Base-by-base conservation (phyloP, 352 stramenopile species). In the Globisporangium ultimum region DNA sequence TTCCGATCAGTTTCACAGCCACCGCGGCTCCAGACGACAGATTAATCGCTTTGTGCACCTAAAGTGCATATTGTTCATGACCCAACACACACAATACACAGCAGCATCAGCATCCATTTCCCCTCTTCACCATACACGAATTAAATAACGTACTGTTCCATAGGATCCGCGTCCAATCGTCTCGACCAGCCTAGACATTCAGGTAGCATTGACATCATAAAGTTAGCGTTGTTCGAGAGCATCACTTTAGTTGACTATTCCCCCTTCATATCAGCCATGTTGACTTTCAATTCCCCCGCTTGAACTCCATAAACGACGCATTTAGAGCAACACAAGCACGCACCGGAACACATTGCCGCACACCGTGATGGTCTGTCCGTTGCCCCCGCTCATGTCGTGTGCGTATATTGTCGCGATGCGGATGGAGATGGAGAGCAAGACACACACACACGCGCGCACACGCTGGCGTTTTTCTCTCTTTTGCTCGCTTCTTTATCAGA, bases 41-140 rank as follows among this genome's bases (percentile, higher is more conserved):
- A 56, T 93, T 91, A 40, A 91, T 87, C n/a, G 78, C 83, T 51
- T 93, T 93, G 68, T 93, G 83, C 40, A 92, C 80, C 80, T 90
- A 55, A 20, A 41, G 53, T 42, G 17, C 21, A 43, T 6, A 70
- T 59, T 2, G 13, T 21, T 42, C 28, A 2, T 22, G 24, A 20
- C 17, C 24, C 20, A 45, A 17, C 38, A 43, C n/a, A 43, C 38
- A 43, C 38, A 43, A 32, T 32, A 32, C 2, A 32, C 24, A 36
- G 0, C 28, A 36, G 8, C 3, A 36, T 36, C 28, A 36, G 28
- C 9, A 36, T 36, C 28, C 28, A 36, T 36, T 36, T 10, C 8
- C 28, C 28, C 28, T 28, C 38, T 2, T 2, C 40, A 18, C 40
- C 40, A 45, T n/a, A 45, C 7, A 18, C 40, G 17, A 2, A 6